These are phyloP conservation scores for Sesbania bispinosa DNA, from an alignment of 306 rosid species.

Conservation along the genomic window DNA sequence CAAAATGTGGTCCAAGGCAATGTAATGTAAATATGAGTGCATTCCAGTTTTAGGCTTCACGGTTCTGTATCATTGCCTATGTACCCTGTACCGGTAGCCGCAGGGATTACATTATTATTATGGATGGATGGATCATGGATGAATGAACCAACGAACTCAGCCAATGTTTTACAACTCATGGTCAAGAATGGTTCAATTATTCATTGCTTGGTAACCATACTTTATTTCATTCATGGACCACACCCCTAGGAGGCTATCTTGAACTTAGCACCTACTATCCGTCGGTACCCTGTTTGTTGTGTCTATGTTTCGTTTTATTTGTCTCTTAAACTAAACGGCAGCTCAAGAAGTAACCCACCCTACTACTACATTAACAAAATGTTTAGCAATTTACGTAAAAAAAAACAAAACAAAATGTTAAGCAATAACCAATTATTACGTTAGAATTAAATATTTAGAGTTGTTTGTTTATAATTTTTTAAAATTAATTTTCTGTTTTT, in stretches of 20 bases:
- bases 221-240: constrained; percentile 35
- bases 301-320: not conserved
- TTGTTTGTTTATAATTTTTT: too few relatives aligned
- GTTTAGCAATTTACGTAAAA: too few relatives aligned
- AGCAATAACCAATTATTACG: too few relatives aligned
- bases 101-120: constrained; percentile 3
- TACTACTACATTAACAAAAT: too few relatives aligned
- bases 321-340: too few relatives aligned
- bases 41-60: not conserved
- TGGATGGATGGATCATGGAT: not conserved
- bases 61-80: not conserved
- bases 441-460: too few relatives aligned
- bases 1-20: constrained; percentile 15
- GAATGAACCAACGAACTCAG: not conserved
- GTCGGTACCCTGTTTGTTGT: not conserved
- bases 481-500: too few relatives aligned
- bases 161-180: constrained; percentile 13
- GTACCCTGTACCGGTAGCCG: constrained; percentile 12
- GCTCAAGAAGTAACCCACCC: too few relatives aligned
- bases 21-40: not conserved
- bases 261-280: not conserved
- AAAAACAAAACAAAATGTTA: too few relatives aligned
- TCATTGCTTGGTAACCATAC: constrained; percentile 23
- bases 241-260: not conserved
- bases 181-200: constrained; percentile 20